Evolutionary conservation across 495 filamentous ascomycete genomes (phyloP), one percentile per base, ranked within the genome.

Genomic region (Chaetomium tenue): DNA sequence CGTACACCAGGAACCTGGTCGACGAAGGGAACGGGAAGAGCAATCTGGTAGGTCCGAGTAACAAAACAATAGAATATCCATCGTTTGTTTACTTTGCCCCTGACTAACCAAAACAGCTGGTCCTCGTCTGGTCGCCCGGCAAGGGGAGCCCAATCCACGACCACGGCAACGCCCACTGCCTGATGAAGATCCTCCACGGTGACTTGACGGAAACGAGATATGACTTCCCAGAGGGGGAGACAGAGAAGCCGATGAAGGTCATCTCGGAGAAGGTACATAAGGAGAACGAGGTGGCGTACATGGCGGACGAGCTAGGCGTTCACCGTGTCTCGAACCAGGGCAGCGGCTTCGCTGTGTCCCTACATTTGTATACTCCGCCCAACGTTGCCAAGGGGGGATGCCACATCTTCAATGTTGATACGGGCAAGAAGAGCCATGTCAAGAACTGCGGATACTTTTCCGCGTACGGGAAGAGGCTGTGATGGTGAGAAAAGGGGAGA

Each of bases 61-160:
- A 30, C 28, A 30, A 3, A 72, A 47, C 25, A 42, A n/a, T 26
- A 30, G n/a, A 46, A 42, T 9, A 47, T 20, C 26, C 12, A 39
- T 40, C 4, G 20, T 62, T 54, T 59, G 22, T 63, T 63, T 67
- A 58, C 58, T 63, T 62, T 54, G 11, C 37, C 59, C 58, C 48
- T 70, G 58, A 68, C 42, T 46, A 39, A 62, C 46, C 8, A 64
- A 60, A 61, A 70, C 73, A 93, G 86, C 82, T 97, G 54, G 85
- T 97, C 22, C 83, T 97, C 13, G 93, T 96, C n/a, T 97, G 93
- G 93, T 88, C 83, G 15, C 93, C 93, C 22, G 89, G 91, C n/a
- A 91, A 91, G 75, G 85, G 85, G 23, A 92, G 87, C 70, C 86
- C 86, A 0, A 89, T 97, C 64, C 93, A 97, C 75, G 93, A 97